A percentile compares a stretch with the other conserved stretches of the same genome.
phyloP scores from a whole-genome alignment of 2,329 filamentous ascomycete species.

The Cladosporium cucumerinum region DNA sequence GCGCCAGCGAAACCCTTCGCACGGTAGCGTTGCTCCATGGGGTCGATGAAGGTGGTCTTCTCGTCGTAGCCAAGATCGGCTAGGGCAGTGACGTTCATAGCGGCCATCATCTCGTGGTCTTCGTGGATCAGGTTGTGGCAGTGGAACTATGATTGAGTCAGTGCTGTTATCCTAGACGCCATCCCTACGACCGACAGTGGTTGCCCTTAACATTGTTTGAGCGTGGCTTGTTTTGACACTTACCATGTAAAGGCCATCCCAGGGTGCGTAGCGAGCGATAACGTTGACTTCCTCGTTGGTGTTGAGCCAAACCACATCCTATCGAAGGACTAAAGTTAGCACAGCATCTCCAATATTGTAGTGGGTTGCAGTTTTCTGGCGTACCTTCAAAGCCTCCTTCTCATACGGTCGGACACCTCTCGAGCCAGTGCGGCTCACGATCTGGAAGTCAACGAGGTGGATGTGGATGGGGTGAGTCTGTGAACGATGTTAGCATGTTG shows the following conservation, averaged over 20 bases:
- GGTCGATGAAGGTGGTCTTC: constrained; percentile 28
- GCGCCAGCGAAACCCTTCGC: constrained; percentile 25
- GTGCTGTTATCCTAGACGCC: background rate
- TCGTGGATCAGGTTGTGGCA: constrained; percentile 47
- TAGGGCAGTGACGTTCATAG: constrained; percentile 42
- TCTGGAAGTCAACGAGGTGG: constrained; percentile 50
- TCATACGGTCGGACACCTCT: constrained; percentile 51
- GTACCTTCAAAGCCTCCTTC: constrained; percentile 49
- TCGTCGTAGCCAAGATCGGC: constrained; percentile 32
- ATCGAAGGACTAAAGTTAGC: background rate
- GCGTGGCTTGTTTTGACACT: background rate
- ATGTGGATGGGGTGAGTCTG: constrained; percentile 37
- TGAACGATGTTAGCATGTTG: constrained; percentile 28
- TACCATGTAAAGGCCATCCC: constrained; percentile 48
- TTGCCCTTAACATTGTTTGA: background rate
- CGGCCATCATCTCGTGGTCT: constrained; percentile 45
- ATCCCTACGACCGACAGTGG: background rate
- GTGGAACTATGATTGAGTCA: constrained; percentile 31
- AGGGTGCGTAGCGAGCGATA: constrained; percentile 52
- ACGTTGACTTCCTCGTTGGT: constrained; percentile 50
- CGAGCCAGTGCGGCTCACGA: constrained; percentile 48
- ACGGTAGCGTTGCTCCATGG: constrained; percentile 23
- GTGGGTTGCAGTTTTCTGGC: background rate
- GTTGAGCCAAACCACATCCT: constrained; percentile 55
- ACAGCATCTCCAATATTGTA: background rate